phyloP scores from a whole-genome alignment of 1,139 yeast genomes.

The Blastobotrys illinoisensis region DNA sequence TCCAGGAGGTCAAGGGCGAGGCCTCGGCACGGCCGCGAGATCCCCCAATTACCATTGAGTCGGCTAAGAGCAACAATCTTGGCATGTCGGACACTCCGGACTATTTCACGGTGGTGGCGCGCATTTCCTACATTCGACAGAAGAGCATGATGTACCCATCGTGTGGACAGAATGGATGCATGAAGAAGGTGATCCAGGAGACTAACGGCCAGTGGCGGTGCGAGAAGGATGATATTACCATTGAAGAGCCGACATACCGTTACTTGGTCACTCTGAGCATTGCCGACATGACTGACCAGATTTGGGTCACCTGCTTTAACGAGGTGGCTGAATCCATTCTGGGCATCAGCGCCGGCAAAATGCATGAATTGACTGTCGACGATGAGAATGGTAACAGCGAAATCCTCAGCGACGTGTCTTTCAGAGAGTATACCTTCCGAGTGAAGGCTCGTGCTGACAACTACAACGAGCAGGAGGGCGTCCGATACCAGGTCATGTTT shows the following conservation, averaged over 20 bases:
- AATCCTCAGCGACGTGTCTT: slow-evolving; percentile 48
- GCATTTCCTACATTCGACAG: slow-evolving; percentile 57
- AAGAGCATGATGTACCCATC: slow-evolving; percentile 87
- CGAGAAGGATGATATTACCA: slow-evolving; percentile 76
- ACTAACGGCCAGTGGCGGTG: slow-evolving; percentile 84
- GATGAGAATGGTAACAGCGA: slow-evolving; percentile 46
- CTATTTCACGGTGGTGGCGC: slow-evolving; percentile 68
- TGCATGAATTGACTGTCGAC: slow-evolving; percentile 45
- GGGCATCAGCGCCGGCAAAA: slow-evolving; percentile 55
- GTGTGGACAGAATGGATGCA: slow-evolving; percentile 67
- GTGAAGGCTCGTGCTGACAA: slow-evolving; percentile 78
- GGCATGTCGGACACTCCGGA: slow-evolving; percentile 70
- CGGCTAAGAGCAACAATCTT: slow-evolving; percentile 62
- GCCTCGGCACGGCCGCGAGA: slow-evolving; percentile 33
- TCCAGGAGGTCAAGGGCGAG: slow-evolving; percentile 50
- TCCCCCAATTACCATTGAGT: slow-evolving; percentile 48
- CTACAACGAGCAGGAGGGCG: slow-evolving; percentile 72
- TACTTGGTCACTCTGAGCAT: slow-evolving; percentile 69
- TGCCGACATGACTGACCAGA: slow-evolving; percentile 73
- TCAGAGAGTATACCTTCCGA: slow-evolving; percentile 68
- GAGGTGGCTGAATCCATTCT: slow-evolving; percentile 69
- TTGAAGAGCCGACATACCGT: slow-evolving; percentile 67
- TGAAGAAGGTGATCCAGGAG: slow-evolving; percentile 72
- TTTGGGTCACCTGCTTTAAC: slow-evolving; percentile 86
- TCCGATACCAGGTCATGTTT: slow-evolving; percentile 64